Conservation (phyloP, 768 basidiomycete genomes). For the Boletellus emodensis region DNA sequence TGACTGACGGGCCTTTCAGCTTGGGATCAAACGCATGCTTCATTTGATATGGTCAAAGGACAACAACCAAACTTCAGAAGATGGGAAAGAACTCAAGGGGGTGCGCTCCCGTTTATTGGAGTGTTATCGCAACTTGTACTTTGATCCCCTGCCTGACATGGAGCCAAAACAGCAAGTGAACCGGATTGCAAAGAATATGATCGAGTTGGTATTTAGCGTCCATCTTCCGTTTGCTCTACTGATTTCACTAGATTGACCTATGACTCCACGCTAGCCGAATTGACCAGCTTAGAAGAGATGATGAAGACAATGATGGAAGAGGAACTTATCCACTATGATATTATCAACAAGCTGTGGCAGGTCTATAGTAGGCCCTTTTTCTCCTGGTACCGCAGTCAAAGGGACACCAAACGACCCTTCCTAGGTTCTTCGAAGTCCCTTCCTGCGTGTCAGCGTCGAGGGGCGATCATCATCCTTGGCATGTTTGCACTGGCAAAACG, state of each 20-base stretch:
- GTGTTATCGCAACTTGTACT: slow-evolving; percentile 83
- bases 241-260: slow-evolving; percentile 68
- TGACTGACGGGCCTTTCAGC: slow-evolving; percentile 37
- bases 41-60: slow-evolving; percentile 98
- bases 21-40: slow-evolving; percentile 92
- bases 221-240: not conserved
- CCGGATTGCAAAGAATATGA: slow-evolving; percentile 93
- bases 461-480: slow-evolving; percentile 93
- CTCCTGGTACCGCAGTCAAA: not conserved
- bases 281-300: slow-evolving; percentile 95
- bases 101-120: slow-evolving; percentile 84
- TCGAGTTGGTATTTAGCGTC: slow-evolving; percentile 59
- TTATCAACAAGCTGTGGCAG: slow-evolving; percentile 91
- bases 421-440: slow-evolving; percentile 71
- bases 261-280: slow-evolving; percentile 86
- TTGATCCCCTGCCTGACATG: slow-evolving; percentile 72
- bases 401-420: not conserved
- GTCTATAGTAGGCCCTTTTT: slow-evolving; percentile 71
- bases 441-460: slow-evolving; percentile 82
- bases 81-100: slow-evolving; percentile 79
- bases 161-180: slow-evolving; percentile 84
- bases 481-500: slow-evolving; percentile 89
- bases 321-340: slow-evolving; percentile 74
- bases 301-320: slow-evolving; percentile 96
- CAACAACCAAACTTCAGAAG: slow-evolving; percentile 73